phyloP scores from a whole-genome alignment of 1,139 yeast species.

The Kurtzmaniella quercitrusa region DNA sequence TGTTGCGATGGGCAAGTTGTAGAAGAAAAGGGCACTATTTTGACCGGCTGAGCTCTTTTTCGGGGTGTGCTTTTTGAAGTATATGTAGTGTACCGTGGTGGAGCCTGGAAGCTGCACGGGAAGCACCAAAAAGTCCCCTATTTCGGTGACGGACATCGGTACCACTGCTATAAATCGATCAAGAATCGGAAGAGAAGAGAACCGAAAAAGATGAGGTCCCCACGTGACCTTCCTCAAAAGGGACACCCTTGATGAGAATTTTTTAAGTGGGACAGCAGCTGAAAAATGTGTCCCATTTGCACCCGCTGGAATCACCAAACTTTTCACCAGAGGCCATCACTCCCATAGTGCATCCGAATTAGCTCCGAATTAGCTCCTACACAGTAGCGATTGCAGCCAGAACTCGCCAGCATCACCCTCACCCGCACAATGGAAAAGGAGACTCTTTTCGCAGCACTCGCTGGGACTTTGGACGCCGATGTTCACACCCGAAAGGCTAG shows the following conservation, averaged over 20 bases:
- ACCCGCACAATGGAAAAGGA: conserved; percentile 33
- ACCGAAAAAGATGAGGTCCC: too few species aligned
- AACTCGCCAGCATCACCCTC: not conserved
- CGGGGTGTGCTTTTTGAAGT: conserved; percentile 61
- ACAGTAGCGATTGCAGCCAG: too few species aligned
- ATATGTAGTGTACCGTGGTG: conserved; percentile 45
- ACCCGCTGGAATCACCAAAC: not conserved
- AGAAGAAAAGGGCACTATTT: conserved; percentile 54
- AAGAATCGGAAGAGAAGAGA: not conserved
- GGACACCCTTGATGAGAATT: too few species aligned
- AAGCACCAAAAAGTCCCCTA: conserved; percentile 54
- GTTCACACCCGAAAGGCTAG: conserved; percentile 36
- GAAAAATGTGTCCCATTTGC: not conserved
- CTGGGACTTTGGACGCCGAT: conserved; percentile 43
- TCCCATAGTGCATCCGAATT: not conserved
- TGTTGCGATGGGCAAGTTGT: conserved; percentile 69
- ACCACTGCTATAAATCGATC: not conserved
- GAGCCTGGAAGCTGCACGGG: conserved; percentile 36
- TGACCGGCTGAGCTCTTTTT: conserved; percentile 24
- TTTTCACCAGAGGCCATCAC: not conserved
- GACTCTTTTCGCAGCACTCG: conserved; percentile 35
- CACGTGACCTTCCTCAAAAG: too few species aligned
- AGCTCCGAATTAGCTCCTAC: too few species aligned
- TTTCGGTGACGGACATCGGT: conserved; percentile 24
- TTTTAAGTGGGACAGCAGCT: not conserved